Base-by-base conservation (phyloP, 2,329 filamentous ascomycete species). In the Fusarium albosuccineum region DNA sequence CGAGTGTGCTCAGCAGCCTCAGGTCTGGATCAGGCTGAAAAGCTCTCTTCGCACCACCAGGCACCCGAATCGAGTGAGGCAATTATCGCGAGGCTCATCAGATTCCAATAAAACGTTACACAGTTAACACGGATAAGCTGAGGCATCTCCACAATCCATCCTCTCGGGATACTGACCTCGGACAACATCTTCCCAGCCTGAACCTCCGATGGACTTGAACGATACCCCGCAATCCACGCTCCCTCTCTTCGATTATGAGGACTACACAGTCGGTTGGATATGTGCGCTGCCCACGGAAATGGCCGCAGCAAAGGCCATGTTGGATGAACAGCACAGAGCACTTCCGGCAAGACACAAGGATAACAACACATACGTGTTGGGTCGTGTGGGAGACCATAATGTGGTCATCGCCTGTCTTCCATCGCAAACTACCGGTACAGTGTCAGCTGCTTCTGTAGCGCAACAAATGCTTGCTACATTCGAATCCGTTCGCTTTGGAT, bases 361-460 rank as follows among this genome's bases (percentile, higher is more conserved):
- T 29, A 3, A 3, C 3, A 44, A n/a, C 13, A 29, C 13, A 22
- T 44, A 44, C 22, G 29, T 14, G 4, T 6, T 44, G 4, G 41
- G 41, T 3, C 26, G 8, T 1, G n/a, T 44, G 6, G 41, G 3
- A 0, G 22, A 6, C 13, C 22, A 44, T 9, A 44, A 44, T 26
- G 2, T 44, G 13, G 41, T 29, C 10, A 0, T 44, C 3, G 41
- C 29, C 9, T 44, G 22, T 4, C 22, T 44, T 14, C 55, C 69
- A 1, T 66, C 61, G 1, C 72, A 73, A 0, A 42, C 57, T 0
- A 66, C 62, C 8, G 73, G 74, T 0, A 68, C 37, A 0, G 49
- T 27, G 1, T 62, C 65, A 0, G 68, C 73, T 2, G 56, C 69
- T 0, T 67, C 29, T 3, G 69, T 62, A 0, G 72, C 54, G 2